These are phyloP conservation scores for Clonostachys rosea DNA, from an alignment of 2,329 filamentous ascomycete species.

Conservation along the genomic window DNA sequence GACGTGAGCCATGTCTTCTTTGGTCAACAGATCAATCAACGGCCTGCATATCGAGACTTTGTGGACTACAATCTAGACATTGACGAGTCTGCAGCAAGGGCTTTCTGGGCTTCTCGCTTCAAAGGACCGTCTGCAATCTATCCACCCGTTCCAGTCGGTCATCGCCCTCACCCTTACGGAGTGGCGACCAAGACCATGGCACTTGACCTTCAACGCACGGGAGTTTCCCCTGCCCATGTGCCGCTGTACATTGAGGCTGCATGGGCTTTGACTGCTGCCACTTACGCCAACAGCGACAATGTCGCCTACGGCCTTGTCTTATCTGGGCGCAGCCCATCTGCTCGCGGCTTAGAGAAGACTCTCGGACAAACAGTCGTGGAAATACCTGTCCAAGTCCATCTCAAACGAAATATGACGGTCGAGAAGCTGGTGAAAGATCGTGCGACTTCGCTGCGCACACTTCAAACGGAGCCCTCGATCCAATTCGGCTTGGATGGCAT, in stretches of 20 bases:
- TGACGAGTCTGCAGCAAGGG: neutral
- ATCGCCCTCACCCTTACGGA: neutral
- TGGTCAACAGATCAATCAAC: neutral
- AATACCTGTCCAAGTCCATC: slow-evolving; percentile 3
- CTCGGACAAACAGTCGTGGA: slow-evolving; percentile 3
- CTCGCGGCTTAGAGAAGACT: neutral
- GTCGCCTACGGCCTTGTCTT: slow-evolving; percentile 1
- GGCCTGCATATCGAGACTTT: neutral
- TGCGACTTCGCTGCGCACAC: slow-evolving; percentile 10
- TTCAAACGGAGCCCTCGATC: neutral
- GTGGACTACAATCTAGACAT: neutral
- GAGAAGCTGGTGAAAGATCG: slow-evolving; percentile 45
- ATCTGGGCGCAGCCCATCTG: slow-evolving; percentile 1
- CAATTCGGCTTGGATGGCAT: neutral
- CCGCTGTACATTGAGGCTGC: slow-evolving; percentile 4
- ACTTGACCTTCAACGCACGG: slow-evolving; percentile 11
- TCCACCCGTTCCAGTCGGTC: neutral
- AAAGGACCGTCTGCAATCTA: neutral
- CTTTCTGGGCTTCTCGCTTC: slow-evolving; percentile 2
- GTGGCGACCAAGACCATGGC: slow-evolving; percentile 29
- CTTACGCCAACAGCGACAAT: slow-evolving; percentile 4
- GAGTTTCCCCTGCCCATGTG: neutral
- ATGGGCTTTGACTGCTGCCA: slow-evolving; percentile 3
- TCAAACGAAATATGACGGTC: neutral
- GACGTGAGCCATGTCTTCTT: neutral